These are phyloP conservation scores for Lavandula angustifolia DNA, from an alignment of 257 asterid genomes.

Conservation along the genomic window DNA sequence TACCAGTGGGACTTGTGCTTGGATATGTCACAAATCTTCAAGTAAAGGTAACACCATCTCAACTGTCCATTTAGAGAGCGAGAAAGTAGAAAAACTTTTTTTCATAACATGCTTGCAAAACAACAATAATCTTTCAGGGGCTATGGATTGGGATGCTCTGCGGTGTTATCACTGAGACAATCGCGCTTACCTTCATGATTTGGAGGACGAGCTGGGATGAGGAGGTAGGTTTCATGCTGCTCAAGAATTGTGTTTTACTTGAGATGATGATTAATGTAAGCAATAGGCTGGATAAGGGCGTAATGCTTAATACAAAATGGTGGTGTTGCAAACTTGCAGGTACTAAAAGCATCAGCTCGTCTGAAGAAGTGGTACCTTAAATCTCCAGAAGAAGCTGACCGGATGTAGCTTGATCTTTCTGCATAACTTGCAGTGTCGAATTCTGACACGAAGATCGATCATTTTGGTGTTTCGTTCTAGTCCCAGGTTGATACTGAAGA, in stretches of 20 bases:
- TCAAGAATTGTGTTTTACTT: too few species aligned
- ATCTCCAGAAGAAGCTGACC: conserved; percentile 48
- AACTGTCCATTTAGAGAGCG: not conserved
- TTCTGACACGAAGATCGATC: not conserved
- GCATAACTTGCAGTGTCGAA: too few species aligned
- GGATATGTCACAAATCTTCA: conserved; percentile 51
- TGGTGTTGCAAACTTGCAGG: conserved; percentile 18
- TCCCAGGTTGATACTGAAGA: too few species aligned
- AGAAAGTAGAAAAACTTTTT: too few species aligned
- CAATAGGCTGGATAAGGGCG: too few species aligned
- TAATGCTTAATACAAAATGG: not conserved
- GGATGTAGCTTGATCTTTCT: conserved; percentile 40
- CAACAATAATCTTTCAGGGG: conserved; percentile 45
- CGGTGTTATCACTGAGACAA: conserved; percentile 57
- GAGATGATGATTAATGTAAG: not conserved
- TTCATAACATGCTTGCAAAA: too few species aligned
- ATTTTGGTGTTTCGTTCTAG: not conserved
- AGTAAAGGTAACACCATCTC: conserved; percentile 44
- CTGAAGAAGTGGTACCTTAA: conserved; percentile 56
- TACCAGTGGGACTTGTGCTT: conserved; percentile 56
- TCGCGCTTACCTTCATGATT: conserved; percentile 60
- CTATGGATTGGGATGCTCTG: conserved; percentile 79
- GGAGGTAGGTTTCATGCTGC: conserved; percentile 39
- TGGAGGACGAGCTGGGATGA: conserved; percentile 78
- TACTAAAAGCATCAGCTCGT: conserved; percentile 47